phyloP scores from a whole-genome alignment of 2,329 filamentous ascomycete species.

The Stemphylium vesicarium region DNA sequence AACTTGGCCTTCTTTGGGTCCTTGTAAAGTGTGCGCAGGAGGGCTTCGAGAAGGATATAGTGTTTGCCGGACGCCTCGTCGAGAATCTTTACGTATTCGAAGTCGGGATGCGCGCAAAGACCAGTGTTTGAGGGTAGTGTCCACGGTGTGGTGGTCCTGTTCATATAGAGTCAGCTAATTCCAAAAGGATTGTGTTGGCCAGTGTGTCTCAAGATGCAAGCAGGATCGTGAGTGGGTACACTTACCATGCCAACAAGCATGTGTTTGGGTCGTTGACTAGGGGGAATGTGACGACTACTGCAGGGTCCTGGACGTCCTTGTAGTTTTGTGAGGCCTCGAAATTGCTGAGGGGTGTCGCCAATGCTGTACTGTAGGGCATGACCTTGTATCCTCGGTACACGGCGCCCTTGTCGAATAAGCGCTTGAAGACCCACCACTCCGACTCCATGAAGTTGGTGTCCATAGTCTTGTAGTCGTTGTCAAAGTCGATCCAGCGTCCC shows the following conservation, averaged over 20 bases:
- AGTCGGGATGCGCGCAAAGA: constrained; percentile 79
- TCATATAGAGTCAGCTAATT: constrained; percentile 11
- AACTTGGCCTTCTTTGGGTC: constrained; percentile 95
- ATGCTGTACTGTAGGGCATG: constrained; percentile 92
- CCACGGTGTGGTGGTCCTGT: constrained; percentile 80
- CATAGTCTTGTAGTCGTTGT: constrained; percentile 99
- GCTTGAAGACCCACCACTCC: constrained; percentile 96
- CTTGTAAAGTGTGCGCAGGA: constrained; percentile 86
- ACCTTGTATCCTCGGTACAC: constrained; percentile 92
- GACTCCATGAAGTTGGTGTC: constrained; percentile 95
- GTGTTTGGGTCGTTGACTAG: constrained; percentile 78
- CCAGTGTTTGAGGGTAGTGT: constrained; percentile 82
- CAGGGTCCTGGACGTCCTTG: constrained; percentile 89
- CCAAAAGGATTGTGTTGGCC: too few relatives aligned
- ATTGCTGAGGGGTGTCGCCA: constrained; percentile 89
- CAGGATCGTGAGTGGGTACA: not conserved
- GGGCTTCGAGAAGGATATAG: constrained; percentile 82
- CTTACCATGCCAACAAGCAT: constrained; percentile 74
- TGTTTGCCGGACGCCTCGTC: constrained; percentile 83
- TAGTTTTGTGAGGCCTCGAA: constrained; percentile 96
- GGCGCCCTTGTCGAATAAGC: constrained; percentile 85
- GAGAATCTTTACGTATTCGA: constrained; percentile 85
- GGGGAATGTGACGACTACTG: constrained; percentile 87
- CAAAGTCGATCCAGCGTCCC: constrained; percentile 96
- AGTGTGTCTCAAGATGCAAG: not conserved